These are phyloP conservation scores for Yamadazyma akitaensis DNA, from an alignment of 805 yeast genomes.

Conservation along the genomic window DNA sequence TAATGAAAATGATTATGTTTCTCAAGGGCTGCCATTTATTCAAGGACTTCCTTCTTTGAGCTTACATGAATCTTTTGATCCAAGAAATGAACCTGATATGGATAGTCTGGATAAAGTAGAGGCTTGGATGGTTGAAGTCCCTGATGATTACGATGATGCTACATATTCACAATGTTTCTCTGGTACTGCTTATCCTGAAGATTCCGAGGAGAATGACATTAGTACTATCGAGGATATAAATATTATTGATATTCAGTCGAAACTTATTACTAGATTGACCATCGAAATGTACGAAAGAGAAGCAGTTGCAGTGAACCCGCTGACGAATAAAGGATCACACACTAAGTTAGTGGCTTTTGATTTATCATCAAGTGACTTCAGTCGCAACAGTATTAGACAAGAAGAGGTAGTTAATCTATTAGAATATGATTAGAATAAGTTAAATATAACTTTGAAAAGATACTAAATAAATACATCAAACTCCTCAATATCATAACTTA, in stretches of 20 bases:
- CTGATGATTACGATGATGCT: conserved; percentile 26
- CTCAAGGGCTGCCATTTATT: not conserved
- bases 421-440: not conserved
- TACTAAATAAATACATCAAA: conserved; percentile 41
- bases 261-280: conserved; percentile 44
- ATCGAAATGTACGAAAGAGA: not conserved
- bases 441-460: not conserved
- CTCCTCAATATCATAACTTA: conserved; percentile 43
- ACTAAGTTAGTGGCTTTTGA: not conserved
- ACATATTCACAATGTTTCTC: conserved; percentile 32
- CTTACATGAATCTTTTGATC: conserved; percentile 38
- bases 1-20: not conserved
- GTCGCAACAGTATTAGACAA: not conserved
- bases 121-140: conserved; percentile 60
- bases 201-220: conserved; percentile 10
- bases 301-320: not conserved
- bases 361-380: not conserved
- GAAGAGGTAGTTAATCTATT: not conserved
- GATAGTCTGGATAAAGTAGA: conserved; percentile 61
- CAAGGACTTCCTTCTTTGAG: not conserved
- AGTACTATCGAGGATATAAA: conserved; percentile 16
- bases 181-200: conserved; percentile 34
- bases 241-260: conserved; percentile 51
- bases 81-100: conserved; percentile 63
- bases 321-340: not conserved